Conservation (phyloP, 2,329 filamentous ascomycete genomes). For the Cytospora mali region DNA sequence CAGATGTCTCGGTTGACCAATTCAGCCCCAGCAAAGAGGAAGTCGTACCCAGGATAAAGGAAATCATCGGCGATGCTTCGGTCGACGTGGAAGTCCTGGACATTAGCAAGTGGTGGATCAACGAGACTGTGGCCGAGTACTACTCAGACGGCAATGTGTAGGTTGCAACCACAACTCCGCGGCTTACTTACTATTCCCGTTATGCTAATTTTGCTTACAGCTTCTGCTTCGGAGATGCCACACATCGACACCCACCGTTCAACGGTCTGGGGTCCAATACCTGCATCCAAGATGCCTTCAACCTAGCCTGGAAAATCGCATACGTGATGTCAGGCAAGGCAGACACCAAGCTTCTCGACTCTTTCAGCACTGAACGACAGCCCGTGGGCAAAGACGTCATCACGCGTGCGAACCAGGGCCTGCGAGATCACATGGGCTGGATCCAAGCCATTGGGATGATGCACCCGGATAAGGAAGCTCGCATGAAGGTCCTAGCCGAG, state of each 20-base stretch:
- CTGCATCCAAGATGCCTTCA: conserved; percentile 59
- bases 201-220: conserved; percentile 35
- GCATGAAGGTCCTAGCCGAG: conserved; percentile 44
- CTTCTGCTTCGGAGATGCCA: conserved; percentile 60
- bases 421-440: conserved; percentile 53
- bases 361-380: conserved; percentile 50
- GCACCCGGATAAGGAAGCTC: conserved; percentile 41
- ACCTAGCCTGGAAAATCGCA: conserved; percentile 58
- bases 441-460: conserved; percentile 50
- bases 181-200: no score
- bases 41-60: conserved; percentile 47
- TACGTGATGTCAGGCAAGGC: conserved; percentile 48
- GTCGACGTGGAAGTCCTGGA: conserved; percentile 53
- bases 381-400: conserved; percentile 53
- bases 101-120: conserved; percentile 61
- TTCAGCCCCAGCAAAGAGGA: conserved; percentile 49
- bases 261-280: conserved; percentile 62
- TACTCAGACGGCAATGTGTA: conserved; percentile 56
- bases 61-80: conserved; percentile 59
- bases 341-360: conserved; percentile 42
- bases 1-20: conserved; percentile 39
- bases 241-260: conserved; percentile 59
- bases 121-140: conserved; percentile 61
- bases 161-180: conserved; percentile 17
- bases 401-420: conserved; percentile 58